Conservation (phyloP, 192 early-diverging fungal species). For the Oehlia diaphana region DNA sequence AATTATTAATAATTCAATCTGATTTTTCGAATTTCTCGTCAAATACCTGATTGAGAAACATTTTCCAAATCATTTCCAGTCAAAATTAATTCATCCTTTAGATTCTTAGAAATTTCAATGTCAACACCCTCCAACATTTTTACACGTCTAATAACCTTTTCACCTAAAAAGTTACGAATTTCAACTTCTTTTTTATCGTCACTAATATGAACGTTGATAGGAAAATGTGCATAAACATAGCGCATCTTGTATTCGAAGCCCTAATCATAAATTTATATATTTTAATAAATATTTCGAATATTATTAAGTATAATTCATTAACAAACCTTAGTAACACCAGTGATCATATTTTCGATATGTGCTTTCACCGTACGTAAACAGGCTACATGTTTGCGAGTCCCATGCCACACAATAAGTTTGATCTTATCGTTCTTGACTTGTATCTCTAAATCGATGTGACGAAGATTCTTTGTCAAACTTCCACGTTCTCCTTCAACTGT, state of each 20-base stretch:
- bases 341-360: constrained; percentile 97
- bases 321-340: constrained; percentile 88
- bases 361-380: constrained; percentile 97
- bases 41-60: constrained; percentile 89
- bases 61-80: constrained; percentile 91
- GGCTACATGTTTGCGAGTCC: constrained; percentile 95
- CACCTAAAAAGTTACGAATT: constrained; percentile 99
- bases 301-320: neutral
- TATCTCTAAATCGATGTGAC: constrained; percentile 94
- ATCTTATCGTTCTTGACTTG: constrained; percentile 70
- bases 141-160: constrained; percentile 89
- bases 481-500: constrained; percentile 93
- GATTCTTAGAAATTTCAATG: constrained; percentile 70
- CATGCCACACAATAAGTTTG: constrained; percentile 91
- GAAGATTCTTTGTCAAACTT: constrained; percentile 81
- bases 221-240: constrained; percentile 99
- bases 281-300: neutral
- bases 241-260: constrained; percentile 99
- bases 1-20: neutral
- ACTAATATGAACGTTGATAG: constrained; percentile 92
- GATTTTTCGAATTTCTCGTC: neutral
- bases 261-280: constrained; percentile 23
- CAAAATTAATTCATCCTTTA: constrained; percentile 95
- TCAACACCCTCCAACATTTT: constrained; percentile 83
- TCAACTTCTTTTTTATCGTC: constrained; percentile 78